These are phyloP conservation scores for Claviceps humidiphila DNA, from an alignment of 2,329 filamentous ascomycete species.

Conservation along the genomic window DNA sequence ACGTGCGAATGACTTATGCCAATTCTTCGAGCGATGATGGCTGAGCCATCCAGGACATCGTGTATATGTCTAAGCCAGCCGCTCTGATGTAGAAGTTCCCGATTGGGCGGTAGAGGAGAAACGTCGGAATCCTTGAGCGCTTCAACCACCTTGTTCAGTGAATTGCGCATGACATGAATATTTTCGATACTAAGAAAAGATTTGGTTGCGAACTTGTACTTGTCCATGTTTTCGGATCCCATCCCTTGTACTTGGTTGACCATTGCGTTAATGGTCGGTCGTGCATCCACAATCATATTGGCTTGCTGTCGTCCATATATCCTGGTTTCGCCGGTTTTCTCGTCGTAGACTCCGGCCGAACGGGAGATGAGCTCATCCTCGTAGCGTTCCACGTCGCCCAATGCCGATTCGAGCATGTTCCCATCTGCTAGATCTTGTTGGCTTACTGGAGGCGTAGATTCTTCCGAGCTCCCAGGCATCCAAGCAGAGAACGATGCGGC, in stretches of 20 bases:
- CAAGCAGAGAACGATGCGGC: constrained; percentile 66
- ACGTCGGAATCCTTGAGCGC: constrained; percentile 88
- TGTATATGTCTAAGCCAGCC: constrained; percentile 85
- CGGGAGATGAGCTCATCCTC: constrained; percentile 52
- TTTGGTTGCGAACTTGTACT: constrained; percentile 86
- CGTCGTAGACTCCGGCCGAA: constrained; percentile 32
- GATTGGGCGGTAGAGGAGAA: constrained; percentile 66
- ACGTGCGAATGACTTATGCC: constrained; percentile 90
- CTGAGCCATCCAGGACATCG: constrained; percentile 70
- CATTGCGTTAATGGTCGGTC: constrained; percentile 85
- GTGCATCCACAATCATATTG: constrained; percentile 91
- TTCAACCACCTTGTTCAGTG: constrained; percentile 75
- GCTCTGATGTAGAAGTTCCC: constrained; percentile 68
- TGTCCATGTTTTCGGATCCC: constrained; percentile 95
- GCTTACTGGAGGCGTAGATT: constrained; percentile 27
- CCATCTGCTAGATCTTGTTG: constrained; percentile 33
- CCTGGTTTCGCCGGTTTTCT: constrained; percentile 46
- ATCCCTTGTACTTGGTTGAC: constrained; percentile 88
- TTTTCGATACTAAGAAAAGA: constrained; percentile 94
- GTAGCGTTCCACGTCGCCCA: constrained; percentile 48
- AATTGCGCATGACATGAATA: constrained; percentile 95
- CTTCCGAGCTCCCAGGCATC: constrained; percentile 20
- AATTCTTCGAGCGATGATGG: constrained; percentile 73
- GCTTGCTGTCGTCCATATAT: constrained; percentile 87
- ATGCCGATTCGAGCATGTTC: constrained; percentile 30